Evolutionary conservation across 192 early-diverging fungal species (phyloP).

Genomic region (Coemansia sp.): DNA sequence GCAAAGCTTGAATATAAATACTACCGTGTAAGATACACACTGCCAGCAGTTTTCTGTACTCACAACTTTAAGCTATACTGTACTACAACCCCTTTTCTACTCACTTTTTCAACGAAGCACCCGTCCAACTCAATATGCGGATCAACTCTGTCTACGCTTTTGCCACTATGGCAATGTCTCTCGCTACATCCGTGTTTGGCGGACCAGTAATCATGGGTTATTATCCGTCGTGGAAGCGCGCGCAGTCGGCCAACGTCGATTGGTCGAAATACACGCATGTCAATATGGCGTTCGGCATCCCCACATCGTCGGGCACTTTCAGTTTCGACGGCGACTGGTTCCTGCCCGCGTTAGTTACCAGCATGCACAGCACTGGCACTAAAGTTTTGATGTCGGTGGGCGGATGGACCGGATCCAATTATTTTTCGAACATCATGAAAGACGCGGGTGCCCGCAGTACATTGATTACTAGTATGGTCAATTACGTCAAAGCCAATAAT

Average conservation of each 20-base stretch:
- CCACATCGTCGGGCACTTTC: constrained; percentile 37
- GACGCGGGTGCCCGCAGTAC: background rate
- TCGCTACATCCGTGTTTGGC: background rate
- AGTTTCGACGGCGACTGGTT: constrained; percentile 35
- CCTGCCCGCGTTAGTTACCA: constrained; percentile 36
- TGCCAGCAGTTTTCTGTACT: background rate
- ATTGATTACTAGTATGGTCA: too few species aligned
- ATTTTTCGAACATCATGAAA: constrained; percentile 61
- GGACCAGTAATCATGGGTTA: constrained; percentile 37
- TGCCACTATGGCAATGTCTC: background rate
- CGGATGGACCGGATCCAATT: constrained; percentile 72
- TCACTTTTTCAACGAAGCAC: background rate
- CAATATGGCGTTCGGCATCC: constrained; percentile 63
- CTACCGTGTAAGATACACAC: background rate
- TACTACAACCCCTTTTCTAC: background rate
- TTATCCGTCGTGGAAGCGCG: constrained; percentile 42
- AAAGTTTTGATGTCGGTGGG: constrained; percentile 67
- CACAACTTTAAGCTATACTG: background rate
- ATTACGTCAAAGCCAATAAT: too few species aligned
- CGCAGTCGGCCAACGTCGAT: constrained; percentile 24
- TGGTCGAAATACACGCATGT: constrained; percentile 64
- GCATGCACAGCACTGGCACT: constrained; percentile 48
- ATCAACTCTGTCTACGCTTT: background rate
- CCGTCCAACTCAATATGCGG: background rate
- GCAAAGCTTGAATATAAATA: background rate